phyloP scores from a whole-genome alignment of 1,139 yeast genomes.

The Protomyces inouyei region DNA sequence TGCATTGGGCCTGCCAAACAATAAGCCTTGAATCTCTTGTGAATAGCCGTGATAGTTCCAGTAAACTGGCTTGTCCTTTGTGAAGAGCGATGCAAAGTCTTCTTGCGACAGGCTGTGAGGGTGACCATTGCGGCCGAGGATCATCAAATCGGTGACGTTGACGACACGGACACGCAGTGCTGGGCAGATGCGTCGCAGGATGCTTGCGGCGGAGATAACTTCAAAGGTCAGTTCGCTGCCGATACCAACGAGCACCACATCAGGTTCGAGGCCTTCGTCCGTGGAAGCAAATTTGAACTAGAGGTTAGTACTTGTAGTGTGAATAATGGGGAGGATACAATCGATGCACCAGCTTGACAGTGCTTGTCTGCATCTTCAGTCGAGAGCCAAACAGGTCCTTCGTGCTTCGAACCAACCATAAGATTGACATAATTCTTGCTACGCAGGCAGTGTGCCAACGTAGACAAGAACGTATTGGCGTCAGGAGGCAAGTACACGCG shows the following conservation, averaged over 20 bases:
- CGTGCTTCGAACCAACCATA: slow-evolving; percentile 33
- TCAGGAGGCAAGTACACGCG: slow-evolving; percentile 34
- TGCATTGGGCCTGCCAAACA: slow-evolving; percentile 31
- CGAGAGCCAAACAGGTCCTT: slow-evolving; percentile 31
- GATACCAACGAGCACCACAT: slow-evolving; percentile 33
- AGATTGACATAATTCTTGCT: slow-evolving; percentile 33
- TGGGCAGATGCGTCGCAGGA: slow-evolving; percentile 31
- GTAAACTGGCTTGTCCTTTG: slow-evolving; percentile 32
- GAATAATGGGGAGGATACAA: background rate
- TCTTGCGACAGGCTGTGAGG: slow-evolving; percentile 32
- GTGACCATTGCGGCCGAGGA: slow-evolving; percentile 30
- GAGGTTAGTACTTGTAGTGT: background rate
- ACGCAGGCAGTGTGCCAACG: slow-evolving; percentile 32
- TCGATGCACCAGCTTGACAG: slow-evolving; percentile 34
- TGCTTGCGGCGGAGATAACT: slow-evolving; percentile 33
- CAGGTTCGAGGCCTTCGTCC: slow-evolving; percentile 33
- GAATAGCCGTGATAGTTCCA: slow-evolving; percentile 34
- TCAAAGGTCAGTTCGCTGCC: slow-evolving; percentile 34
- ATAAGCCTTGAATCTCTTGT: slow-evolving; percentile 32
- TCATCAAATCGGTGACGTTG: slow-evolving; percentile 34
- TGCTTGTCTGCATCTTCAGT: slow-evolving; percentile 34
- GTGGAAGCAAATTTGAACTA: slow-evolving; percentile 33
- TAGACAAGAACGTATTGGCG: slow-evolving; percentile 33
- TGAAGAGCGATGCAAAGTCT: slow-evolving; percentile 31
- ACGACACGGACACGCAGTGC: slow-evolving; percentile 33